Conservation (phyloP, 1,284 basidiomycete genomes). For the Tilletia indica region DNA sequence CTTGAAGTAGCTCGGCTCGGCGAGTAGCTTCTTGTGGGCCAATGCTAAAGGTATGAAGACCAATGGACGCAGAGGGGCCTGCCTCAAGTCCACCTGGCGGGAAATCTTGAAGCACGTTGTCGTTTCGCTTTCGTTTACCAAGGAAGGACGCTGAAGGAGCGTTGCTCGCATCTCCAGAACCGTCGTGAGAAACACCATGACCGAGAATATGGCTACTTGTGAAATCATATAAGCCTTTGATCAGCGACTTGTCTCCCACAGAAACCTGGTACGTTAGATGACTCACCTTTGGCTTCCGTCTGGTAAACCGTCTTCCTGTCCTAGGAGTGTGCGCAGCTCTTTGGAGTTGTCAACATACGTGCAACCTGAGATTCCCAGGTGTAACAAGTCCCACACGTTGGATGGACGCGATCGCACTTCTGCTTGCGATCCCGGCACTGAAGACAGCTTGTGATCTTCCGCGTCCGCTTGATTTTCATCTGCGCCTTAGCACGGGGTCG, state of each 20-base stretch:
- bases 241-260: too few relatives aligned
- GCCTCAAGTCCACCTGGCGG: background rate
- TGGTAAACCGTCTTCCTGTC: background rate
- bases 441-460: slow-evolving; percentile 46
- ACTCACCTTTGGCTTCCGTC: background rate
- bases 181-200: too few relatives aligned
- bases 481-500: slow-evolving; percentile 32
- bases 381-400: slow-evolving; percentile 42
- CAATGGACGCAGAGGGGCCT: slow-evolving; percentile 22
- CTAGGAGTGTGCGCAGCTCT: background rate
- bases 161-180: too few relatives aligned
- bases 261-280: too few relatives aligned
- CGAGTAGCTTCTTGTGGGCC: background rate
- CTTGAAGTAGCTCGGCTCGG: slow-evolving; percentile 19
- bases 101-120: slow-evolving; percentile 16
- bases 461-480: slow-evolving; percentile 38
- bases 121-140: slow-evolving; percentile 34
- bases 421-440: slow-evolving; percentile 48
- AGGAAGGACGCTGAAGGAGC: slow-evolving; percentile 26
- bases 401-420: slow-evolving; percentile 47
- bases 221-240: too few relatives aligned
- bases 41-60: background rate
- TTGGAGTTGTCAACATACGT: slow-evolving; percentile 40
- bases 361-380: slow-evolving; percentile 37
- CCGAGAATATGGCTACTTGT: too few relatives aligned